These are phyloP conservation scores for Vararia minispora DNA, from an alignment of 768 basidiomycete genomes.

Conservation along the genomic window DNA sequence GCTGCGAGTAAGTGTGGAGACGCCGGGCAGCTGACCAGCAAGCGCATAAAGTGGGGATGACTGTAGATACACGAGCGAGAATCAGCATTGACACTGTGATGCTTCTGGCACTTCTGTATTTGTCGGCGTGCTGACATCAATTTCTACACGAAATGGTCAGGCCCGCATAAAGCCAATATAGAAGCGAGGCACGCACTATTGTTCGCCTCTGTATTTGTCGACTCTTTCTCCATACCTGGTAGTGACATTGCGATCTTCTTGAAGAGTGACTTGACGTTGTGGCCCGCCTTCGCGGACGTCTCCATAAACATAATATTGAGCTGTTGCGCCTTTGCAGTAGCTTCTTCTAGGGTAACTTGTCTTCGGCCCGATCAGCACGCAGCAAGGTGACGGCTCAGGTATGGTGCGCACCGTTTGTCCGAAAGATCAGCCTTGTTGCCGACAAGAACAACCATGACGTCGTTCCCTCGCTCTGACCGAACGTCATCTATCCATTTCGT, in stretches of 20 bases:
- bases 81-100: conserved; percentile 74
- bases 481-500: conserved; percentile 99
- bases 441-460: conserved; percentile 96
- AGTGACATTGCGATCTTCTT: conserved; percentile 99
- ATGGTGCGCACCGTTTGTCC: conserved; percentile 76
- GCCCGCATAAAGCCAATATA: no score
- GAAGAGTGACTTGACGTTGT: conserved; percentile 98
- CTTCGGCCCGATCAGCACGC: conserved; percentile 30
- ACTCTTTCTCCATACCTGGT: conserved; percentile 89
- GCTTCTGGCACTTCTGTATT: conserved; percentile 71
- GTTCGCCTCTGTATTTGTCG: conserved; percentile 33
- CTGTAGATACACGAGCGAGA: conserved; percentile 20
- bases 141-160: conserved; percentile 50
- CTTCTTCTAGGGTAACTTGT: conserved; percentile 98
- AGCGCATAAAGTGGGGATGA: conserved; percentile 12
- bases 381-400: neutral
- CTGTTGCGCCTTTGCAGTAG: conserved; percentile 83
- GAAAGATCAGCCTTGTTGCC: conserved; percentile 99
- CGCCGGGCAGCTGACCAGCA: no score
- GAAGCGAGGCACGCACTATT: conserved; percentile 32
- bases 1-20: no score
- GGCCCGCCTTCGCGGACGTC: conserved; percentile 97
- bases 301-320: conserved; percentile 98
- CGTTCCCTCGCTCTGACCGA: conserved; percentile 90
- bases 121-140: conserved; percentile 76